phyloP scores from a whole-genome alignment of 345 rosid species.

The Gossypium arboreum region DNA sequence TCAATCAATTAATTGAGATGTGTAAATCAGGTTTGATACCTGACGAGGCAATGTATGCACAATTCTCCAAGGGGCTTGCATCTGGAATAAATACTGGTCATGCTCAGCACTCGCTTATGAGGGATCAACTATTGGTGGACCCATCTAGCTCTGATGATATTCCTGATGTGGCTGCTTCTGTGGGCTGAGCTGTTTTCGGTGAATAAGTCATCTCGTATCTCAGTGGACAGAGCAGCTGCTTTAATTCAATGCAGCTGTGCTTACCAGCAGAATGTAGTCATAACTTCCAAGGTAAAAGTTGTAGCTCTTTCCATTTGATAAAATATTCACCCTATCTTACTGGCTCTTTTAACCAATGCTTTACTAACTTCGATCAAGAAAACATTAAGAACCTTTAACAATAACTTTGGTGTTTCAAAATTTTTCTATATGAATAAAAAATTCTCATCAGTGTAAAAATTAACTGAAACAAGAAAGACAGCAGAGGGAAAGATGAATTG shows the following conservation, averaged over 20 bases:
- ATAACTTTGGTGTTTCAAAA: neutral
- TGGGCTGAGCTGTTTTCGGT: conserved; percentile 16
- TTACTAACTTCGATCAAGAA: neutral
- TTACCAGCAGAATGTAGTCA: neutral
- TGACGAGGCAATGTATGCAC: conserved; percentile 16
- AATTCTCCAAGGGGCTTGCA: conserved; percentile 7
- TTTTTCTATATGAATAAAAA: neutral
- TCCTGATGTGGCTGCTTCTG: conserved; percentile 24
- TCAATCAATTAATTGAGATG: conserved; percentile 30
- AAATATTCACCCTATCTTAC: neutral
- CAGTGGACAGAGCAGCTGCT: neutral
- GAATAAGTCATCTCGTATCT: neutral
- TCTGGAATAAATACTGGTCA: conserved; percentile 9
- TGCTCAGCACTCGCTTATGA: neutral
- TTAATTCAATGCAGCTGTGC: conserved; percentile 1
- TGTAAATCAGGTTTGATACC: conserved; percentile 31
- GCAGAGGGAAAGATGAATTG: neutral
- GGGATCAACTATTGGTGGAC: conserved; percentile 11
- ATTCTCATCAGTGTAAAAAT: neutral
- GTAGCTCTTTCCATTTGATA: neutral
- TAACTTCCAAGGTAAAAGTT: neutral
- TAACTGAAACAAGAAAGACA: neutral
- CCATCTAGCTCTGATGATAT: conserved; percentile 29
- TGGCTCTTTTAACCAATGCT: neutral
- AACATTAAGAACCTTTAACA: neutral